Conservation (phyloP, 768 basidiomycete genomes). For the Aureoboletus auriporus region DNA sequence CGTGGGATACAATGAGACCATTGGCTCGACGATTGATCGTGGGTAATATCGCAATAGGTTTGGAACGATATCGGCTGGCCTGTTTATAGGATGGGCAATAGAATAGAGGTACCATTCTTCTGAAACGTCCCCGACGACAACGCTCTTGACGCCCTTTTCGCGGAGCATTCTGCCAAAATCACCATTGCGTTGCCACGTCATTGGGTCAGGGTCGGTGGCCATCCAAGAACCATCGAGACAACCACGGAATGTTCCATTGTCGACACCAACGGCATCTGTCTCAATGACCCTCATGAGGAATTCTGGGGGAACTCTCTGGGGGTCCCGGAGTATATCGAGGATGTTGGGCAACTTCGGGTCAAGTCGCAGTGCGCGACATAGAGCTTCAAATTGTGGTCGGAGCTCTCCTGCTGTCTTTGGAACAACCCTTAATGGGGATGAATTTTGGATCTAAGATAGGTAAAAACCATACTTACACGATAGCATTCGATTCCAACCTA, state of each 20-base stretch:
- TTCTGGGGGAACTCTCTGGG: constrained; percentile 41
- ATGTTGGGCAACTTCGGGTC: constrained; percentile 48
- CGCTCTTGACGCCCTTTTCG: constrained; percentile 55
- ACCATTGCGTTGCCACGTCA: constrained; percentile 69
- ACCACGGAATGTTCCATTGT: constrained; percentile 64
- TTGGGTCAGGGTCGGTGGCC: constrained; percentile 45
- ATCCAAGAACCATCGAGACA: constrained; percentile 60
- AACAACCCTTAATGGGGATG: constrained; percentile 31
- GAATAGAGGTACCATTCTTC: constrained; percentile 80
- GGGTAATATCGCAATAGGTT: constrained; percentile 65
- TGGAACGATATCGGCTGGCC: constrained; percentile 45
- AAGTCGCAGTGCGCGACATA: constrained; percentile 52
- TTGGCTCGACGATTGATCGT: constrained; percentile 38
- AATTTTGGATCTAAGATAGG: not conserved
- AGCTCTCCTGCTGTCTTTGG: constrained; percentile 60
- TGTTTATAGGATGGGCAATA: constrained; percentile 56
- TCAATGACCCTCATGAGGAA: constrained; percentile 57
- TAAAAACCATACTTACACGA: constrained; percentile 42
- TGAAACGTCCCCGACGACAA: constrained; percentile 59
- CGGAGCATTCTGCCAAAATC: constrained; percentile 49
- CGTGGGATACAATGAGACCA: constrained; percentile 43
- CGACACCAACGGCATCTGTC: constrained; percentile 45
- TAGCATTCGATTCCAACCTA: constrained; percentile 68
- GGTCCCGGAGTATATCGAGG: constrained; percentile 48
- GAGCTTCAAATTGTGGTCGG: constrained; percentile 56